These are phyloP conservation scores for Auriscalpium microsporum DNA, from an alignment of 768 basidiomycete species.

Conservation along the genomic window DNA sequence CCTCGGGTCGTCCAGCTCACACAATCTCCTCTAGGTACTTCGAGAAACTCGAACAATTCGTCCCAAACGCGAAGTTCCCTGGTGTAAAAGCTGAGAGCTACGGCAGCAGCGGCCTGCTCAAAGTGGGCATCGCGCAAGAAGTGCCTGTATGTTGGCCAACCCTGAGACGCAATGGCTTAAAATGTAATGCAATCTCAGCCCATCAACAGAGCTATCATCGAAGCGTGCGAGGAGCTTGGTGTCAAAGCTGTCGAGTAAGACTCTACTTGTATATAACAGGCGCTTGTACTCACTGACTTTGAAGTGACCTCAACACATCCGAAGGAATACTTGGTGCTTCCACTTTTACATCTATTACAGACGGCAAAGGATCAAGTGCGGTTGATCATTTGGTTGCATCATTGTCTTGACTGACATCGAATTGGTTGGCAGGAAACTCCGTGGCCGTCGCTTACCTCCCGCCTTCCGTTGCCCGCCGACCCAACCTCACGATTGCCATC, in stretches of 20 bases:
- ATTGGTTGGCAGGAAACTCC: slow-evolving; percentile 6
- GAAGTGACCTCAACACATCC: slow-evolving; percentile 11
- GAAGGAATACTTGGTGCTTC: slow-evolving; percentile 8
- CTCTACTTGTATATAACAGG: background rate
- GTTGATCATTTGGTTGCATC: background rate
- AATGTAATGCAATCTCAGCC: background rate
- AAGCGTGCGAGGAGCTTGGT: slow-evolving; percentile 9
- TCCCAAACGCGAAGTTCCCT: slow-evolving; percentile 1
- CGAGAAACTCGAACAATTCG: slow-evolving; percentile 10
- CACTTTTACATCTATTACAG: slow-evolving; percentile 2
- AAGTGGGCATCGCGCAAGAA: background rate
- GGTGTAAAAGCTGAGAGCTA: slow-evolving; percentile 4
- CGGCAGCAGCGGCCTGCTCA: slow-evolving; percentile 7
- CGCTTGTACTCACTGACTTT: background rate
- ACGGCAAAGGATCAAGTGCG: slow-evolving; percentile 8
- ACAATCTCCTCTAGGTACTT: slow-evolving; percentile 5
- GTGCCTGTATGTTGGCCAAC: background rate
- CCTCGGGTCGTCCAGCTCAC: background rate
- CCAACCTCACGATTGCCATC: slow-evolving; percentile 12
- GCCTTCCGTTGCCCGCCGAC: slow-evolving; percentile 21
- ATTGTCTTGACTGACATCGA: background rate
- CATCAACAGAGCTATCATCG: slow-evolving; percentile 4
- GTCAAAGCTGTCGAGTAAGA: slow-evolving; percentile 7
- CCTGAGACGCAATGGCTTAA: background rate
- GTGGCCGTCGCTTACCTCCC: slow-evolving; percentile 8